Percentiles rank a stretch among this genome's conserved stretches.
Conservation (phyloP, 73 alveolate genomes). For the Paramecium bursaria region DNA sequence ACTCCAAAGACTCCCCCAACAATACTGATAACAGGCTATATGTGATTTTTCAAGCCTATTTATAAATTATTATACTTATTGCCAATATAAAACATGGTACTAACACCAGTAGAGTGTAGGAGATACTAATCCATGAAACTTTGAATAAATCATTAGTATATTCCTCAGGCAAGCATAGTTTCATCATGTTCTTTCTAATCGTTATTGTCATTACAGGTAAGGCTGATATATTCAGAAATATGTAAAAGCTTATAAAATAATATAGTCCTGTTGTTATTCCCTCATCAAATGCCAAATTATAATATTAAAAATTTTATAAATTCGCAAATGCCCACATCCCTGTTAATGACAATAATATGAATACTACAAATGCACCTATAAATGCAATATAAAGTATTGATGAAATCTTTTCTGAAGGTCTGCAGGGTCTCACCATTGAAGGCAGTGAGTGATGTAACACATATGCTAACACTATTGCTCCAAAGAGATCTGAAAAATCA, state of each 20-base stretch:
- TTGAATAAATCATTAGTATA: conserved; percentile 7
- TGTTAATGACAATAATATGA: conserved; percentile 39
- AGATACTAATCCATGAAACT: conserved; percentile 28
- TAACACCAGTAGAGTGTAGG: conserved; percentile 50
- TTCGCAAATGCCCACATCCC: conserved; percentile 65
- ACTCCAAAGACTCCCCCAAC: conserved; percentile 59
- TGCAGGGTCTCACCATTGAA: conserved; percentile 64
- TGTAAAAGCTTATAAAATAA: conserved; percentile 57
- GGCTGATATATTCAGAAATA: conserved; percentile 66
- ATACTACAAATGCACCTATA: conserved; percentile 23
- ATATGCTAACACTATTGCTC: conserved; percentile 65
- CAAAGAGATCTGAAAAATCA: conserved; percentile 20
- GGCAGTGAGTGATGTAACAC: conserved; percentile 67
- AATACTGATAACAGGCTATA: not conserved
- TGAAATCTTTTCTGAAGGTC: conserved; percentile 52
- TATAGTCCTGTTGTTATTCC: conserved; percentile 18
- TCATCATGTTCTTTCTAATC: conserved; percentile 47
- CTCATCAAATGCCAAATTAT: conserved; percentile 7
- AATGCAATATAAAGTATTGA: conserved; percentile 21
- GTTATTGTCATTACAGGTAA: conserved; percentile 65
- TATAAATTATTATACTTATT: too few species aligned
- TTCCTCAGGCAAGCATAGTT: conserved; percentile 12
- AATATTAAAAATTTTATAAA: not conserved
- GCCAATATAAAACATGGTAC: conserved; percentile 43
- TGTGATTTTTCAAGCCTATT: conserved; percentile 13